Evolutionary conservation across 2,329 filamentous ascomycete species (phyloP), one percentile per base, ranked within the genome.

Genomic region (Nemania diffusa): DNA sequence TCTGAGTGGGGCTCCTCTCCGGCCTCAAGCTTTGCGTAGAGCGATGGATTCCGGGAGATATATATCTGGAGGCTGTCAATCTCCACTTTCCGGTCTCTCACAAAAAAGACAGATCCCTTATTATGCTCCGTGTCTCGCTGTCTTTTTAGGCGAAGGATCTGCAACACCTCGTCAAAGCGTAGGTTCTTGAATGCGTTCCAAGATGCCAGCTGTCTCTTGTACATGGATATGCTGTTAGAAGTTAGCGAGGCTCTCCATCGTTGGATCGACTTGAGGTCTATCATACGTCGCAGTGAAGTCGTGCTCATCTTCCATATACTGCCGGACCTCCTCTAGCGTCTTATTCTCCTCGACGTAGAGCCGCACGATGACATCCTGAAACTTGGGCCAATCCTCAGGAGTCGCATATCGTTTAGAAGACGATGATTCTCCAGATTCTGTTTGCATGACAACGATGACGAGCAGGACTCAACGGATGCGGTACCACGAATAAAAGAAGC

Each of bases 171-270:
- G 42, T 74, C 73, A 32, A 71, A 68, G 29, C 75, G 72, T 42
- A 76, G 69, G 37, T 76, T 76, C 64, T 76, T 76, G 60, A 74
- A 76, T 15, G 75, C 74, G 53, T 72, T 73, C 75, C 75, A 76
- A 22, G 70, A 61, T 3, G 74, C 71, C 15, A 76, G 71, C 61
- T 74, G 74, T 67, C 74, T 76, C 62, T 76, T 76, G 48, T 76
- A 76, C 73, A 75, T 75, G 11, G 74, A 64, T 52, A 74, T 65
- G 22, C 74, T 76, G 57, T 40, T 26, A 48, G 3, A 32, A 37
- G 61, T 72, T 66, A 73, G 70, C 64, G 40, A 65, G 20, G 32
- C 26, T 22, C 52, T 17, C 32, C 24, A 56, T 24, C 26, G 17
- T 44, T 3, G 15, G 27, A 8, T 22, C 4, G 13, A 24, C 42